phyloP scores from a whole-genome alignment of 768 basidiomycete species.

The Tephrocybe sp. region DNA sequence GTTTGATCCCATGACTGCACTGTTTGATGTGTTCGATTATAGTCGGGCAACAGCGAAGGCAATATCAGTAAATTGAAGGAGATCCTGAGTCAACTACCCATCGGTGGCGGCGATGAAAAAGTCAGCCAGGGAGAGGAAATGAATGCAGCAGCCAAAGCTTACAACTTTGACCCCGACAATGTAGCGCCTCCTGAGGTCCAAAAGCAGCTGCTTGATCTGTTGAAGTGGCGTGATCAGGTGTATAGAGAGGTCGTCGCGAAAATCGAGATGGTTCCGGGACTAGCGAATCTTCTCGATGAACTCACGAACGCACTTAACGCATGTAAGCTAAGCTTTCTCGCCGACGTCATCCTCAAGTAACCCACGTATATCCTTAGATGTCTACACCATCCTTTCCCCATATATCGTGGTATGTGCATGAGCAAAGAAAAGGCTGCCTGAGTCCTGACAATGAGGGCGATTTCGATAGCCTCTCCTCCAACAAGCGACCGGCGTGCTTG shows the following conservation, averaged over 20 bases:
- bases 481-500: slow-evolving; percentile 54
- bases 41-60: slow-evolving; percentile 32
- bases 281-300: slow-evolving; percentile 55
- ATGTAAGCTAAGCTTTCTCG: slow-evolving; percentile 38
- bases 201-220: slow-evolving; percentile 49
- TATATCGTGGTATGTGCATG: slow-evolving; percentile 48
- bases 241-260: slow-evolving; percentile 50
- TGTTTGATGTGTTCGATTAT: background rate
- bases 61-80: slow-evolving; percentile 38
- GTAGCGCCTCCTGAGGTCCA: slow-evolving; percentile 67
- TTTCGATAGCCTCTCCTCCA: slow-evolving; percentile 54
- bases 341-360: slow-evolving; percentile 2
- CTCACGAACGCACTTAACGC: slow-evolving; percentile 66
- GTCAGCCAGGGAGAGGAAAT: slow-evolving; percentile 57
- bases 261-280: slow-evolving; percentile 68
- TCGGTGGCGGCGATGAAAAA: slow-evolving; percentile 51
- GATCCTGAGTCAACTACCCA: slow-evolving; percentile 49
- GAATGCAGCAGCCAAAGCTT: slow-evolving; percentile 54
- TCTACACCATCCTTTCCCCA: slow-evolving; percentile 68
- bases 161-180: slow-evolving; percentile 61
- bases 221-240: slow-evolving; percentile 66
- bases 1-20: background rate
- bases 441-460: too few species aligned
- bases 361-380: slow-evolving; percentile 35
- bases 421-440: background rate